Percentiles rank a stretch among this genome's conserved stretches.
Conservation (phyloP, 2,329 filamentous ascomycete genomes). For the Anisogramma anomala region DNA sequence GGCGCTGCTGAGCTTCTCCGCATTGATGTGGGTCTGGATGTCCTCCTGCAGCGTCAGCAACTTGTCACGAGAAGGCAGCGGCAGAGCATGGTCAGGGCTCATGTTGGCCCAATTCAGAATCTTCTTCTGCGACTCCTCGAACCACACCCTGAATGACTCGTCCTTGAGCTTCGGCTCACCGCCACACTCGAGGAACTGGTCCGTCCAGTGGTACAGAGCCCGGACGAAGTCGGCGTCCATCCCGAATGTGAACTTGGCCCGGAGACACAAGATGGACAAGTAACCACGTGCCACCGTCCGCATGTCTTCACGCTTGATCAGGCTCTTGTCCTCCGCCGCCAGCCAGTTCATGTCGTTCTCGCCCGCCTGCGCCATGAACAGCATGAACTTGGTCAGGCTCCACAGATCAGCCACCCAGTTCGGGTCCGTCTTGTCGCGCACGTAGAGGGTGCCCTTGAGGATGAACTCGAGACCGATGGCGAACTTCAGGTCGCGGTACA, state of each 20-base stretch:
- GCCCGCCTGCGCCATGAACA: constrained; percentile 9
- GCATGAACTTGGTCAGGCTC: constrained; percentile 16
- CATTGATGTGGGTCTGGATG: background rate
- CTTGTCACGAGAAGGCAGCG: background rate
- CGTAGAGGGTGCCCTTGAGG: constrained; percentile 20
- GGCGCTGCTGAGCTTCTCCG: background rate
- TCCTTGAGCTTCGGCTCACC: constrained; percentile 7
- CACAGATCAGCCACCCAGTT: constrained; percentile 20
- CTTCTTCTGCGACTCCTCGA: constrained; percentile 17
- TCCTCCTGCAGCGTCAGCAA: constrained; percentile 3
- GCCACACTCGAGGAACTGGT: constrained; percentile 6
- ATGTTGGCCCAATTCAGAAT: constrained; percentile 20
- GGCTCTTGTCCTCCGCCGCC: constrained; percentile 1
- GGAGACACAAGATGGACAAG: constrained; percentile 14
- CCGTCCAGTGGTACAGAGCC: constrained; percentile 16
- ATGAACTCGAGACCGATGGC: constrained; percentile 17
- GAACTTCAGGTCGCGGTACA: constrained; percentile 17
- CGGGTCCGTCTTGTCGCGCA: constrained; percentile 13
- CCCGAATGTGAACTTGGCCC: constrained; percentile 17
- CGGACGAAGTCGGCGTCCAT: constrained; percentile 15
- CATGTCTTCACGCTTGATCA: constrained; percentile 15
- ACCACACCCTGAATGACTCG: constrained; percentile 17
- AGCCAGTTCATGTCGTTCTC: constrained; percentile 11
- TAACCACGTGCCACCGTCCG: constrained; percentile 18
- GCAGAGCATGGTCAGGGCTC: constrained; percentile 3